Evolutionary conservation across 1,139 yeast genomes (phyloP), one percentile per base, ranked within the genome.

Genomic region (Pichia sp.): DNA sequence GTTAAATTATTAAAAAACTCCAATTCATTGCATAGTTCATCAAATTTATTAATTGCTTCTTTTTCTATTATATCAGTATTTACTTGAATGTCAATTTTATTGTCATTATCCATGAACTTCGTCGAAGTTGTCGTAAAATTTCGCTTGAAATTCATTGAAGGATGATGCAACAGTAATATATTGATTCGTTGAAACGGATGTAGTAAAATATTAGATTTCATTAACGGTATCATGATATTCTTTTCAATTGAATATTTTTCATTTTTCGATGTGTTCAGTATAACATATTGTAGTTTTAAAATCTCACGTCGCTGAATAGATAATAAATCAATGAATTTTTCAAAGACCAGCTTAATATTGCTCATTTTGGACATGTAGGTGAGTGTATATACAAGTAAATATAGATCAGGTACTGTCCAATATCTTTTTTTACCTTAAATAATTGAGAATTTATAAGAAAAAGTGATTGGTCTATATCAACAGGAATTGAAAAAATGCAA

Each of bases 271-370:
- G 31, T 13, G 2, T 26, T 22, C 5, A 38, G 30, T 15, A 26
- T 18, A 25, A n/a, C n/a, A n/a, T n/a, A n/a, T n/a, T n/a, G n/a
- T n/a, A n/a, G 35, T 28, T n/a, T 34, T 31, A 21, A 21, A 3
- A 6, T 27, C 19, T 54, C 57, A 38, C 58, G 47, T 41, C 53
- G 51, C 31, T 49, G 50, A 7, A 51, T 25, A 3, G 46, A 21
- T 29, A 47, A 48, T 19, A 50, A 33, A 40, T 55, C 58, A 41
- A 49, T 21, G 38, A 51, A 54, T 28, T 58, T 48, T 30, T 48
- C 49, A 33, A 54, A 50, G 6, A 55, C 56, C 26, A 50, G 31
- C 38, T 43, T 50, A 18, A 53, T 34, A 41, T 48, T 51, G 33
- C 50, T 50, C 58, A 54, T 54, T 21, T 9, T 35, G 9, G 5